Base-by-base conservation (phyloP, 2,329 filamentous ascomycete genomes). In the Curvularia sp. region DNA sequence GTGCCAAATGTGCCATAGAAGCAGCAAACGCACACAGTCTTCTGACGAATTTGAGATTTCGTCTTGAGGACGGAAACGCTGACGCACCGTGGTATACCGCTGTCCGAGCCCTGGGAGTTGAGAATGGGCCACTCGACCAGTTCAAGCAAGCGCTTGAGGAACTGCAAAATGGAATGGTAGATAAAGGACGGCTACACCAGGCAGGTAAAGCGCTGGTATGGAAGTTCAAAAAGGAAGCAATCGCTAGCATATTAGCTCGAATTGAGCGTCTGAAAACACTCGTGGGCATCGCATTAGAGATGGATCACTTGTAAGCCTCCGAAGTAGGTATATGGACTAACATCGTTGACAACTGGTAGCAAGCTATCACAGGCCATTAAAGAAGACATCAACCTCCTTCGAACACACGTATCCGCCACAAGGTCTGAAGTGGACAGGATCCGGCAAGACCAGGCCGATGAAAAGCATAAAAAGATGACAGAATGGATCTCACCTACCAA, bases 401-500 rank as follows among this genome's bases (percentile, higher is more conserved):
- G 24, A 26, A 51, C 39, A 24, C 13, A 57, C 10, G 31, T 56
- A 39, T 43, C 43, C 2, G 41, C 24, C 53, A 53, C 57, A 15
- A 24, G 54, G 30, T 51, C 59, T 30, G 30, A 26, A 12, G 48
- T 61, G 12, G 43, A 63, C 18, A 49, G 41, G n/a, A 35, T 64
- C n/a, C 41, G 35, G 47, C 44, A 49, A 22, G 50, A 46, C 1
- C 52, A 53, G 56, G 53, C 53, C 35, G 13, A 39, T 6, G 15
- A 42, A 15, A 33, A 42, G 2, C 35, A 55, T 20, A 28, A 47
- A 24, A 46, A 18, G 9, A n/a, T 61, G 10, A 12, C 48, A 12
- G 39, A 35, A 30, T 83, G 80, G 81, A 65, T 84, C 12, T 75
- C 78, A 0, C 63, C 68, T 2, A 53, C 69, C 3, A 68, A 81